Evolutionary conservation across 2,329 filamentous ascomycete genomes (phyloP).

Genomic region (Epichloe scottii): DNA sequence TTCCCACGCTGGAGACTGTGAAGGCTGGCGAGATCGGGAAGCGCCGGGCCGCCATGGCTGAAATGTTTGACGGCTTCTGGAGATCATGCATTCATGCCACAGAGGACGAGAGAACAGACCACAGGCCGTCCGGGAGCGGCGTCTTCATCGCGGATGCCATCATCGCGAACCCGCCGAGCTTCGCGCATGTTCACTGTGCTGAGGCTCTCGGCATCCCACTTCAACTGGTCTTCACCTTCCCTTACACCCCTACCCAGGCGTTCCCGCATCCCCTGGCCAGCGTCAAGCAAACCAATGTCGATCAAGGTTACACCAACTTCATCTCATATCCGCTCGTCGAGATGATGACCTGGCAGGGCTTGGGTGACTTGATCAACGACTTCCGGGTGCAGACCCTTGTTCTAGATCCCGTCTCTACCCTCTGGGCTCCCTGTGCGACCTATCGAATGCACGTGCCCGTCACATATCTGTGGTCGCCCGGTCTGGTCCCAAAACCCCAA

Average conservation of each 20-base stretch:
- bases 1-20: constrained; percentile 61
- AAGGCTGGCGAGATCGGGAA: constrained; percentile 60
- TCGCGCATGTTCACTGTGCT: constrained; percentile 68
- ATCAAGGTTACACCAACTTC: constrained; percentile 63
- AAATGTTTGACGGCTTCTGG: constrained; percentile 80
- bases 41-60: constrained; percentile 57
- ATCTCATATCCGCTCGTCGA: constrained; percentile 72
- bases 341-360: constrained; percentile 83
- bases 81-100: constrained; percentile 62
- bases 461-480: constrained; percentile 61
- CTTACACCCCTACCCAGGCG: constrained; percentile 60
- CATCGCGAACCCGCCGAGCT: constrained; percentile 70
- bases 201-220: constrained; percentile 66
- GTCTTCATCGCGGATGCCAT: constrained; percentile 66
- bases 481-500: constrained; percentile 50
- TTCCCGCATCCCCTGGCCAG: constrained; percentile 71
- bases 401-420: constrained; percentile 59
- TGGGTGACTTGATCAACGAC: constrained; percentile 66
- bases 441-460: constrained; percentile 64
- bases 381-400: constrained; percentile 58
- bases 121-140: constrained; percentile 43
- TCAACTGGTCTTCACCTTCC: constrained; percentile 83
- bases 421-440: constrained; percentile 65
- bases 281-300: constrained; percentile 60
- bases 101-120: constrained; percentile 46